These are phyloP conservation scores for Thelonectria discophora DNA, from an alignment of 2,329 filamentous ascomycete species.

Conservation along the genomic window DNA sequence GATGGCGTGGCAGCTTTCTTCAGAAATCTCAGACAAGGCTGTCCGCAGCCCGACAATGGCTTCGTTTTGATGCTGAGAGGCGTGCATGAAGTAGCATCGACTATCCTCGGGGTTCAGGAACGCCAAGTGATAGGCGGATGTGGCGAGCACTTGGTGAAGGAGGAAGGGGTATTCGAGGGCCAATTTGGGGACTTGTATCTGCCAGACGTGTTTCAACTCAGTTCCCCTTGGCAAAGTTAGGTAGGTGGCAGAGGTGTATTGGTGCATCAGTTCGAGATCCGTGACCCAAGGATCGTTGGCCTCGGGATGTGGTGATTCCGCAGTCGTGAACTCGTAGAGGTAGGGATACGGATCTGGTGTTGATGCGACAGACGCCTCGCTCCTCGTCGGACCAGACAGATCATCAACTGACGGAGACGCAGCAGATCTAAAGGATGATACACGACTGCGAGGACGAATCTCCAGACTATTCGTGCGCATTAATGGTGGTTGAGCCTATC, in stretches of 20 bases:
- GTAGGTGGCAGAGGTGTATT: not conserved
- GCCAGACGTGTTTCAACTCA: not conserved
- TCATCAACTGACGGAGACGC: not conserved
- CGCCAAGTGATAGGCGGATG: not conserved
- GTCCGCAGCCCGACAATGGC: not conserved
- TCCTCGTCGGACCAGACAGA: not conserved
- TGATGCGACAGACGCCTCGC: not conserved
- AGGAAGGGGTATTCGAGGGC: not conserved
- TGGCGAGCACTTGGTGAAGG: slow-evolving; percentile 3
- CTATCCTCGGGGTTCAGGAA: not conserved
- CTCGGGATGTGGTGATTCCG: not conserved
- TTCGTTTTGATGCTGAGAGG: slow-evolving; percentile 4
- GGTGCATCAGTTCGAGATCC: slow-evolving; percentile 8
- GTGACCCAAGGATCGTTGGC: not conserved
- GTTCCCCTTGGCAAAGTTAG: not conserved
- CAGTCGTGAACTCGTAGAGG: not conserved
- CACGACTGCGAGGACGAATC: not conserved
- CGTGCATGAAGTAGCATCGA: not conserved
- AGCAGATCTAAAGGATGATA: not conserved
- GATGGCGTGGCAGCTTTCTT: not conserved
- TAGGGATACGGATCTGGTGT: slow-evolving; percentile 3
- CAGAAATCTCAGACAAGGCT: not conserved
- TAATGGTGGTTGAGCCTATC: not conserved
- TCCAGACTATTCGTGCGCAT: not conserved
- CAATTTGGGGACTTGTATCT: slow-evolving; percentile 6